Base-by-base conservation (phyloP, 306 rosid genomes). In the Cucumis melo region DNA sequence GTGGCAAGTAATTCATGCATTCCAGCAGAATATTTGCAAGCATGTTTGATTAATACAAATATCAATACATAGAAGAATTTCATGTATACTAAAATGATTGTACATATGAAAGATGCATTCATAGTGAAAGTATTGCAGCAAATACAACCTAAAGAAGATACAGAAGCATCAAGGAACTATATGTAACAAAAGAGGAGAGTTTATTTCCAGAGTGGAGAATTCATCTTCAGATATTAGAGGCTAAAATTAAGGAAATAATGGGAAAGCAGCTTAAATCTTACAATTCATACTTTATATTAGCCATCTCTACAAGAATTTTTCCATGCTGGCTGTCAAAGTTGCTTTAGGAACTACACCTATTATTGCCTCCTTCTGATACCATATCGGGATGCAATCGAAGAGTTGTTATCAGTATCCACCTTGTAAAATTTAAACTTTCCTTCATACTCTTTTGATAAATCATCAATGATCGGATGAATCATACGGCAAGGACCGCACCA, bases 401-500 rank as follows among this genome's bases (percentile, higher is more conserved):
- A 88, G 73, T 88, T 84, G 62, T 84, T 89, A 75, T 92, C 97
- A 20, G 96, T 92, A 59, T 92, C 90, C 10, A 94, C 84, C 78
- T 92, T 92, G 96, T 81, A 94, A 85, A 93, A 92, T 85, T 94
- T 94, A 12, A 90, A 87, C 87, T 86, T 94, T 60, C 90, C 98
- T 8, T 74, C 78, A 54, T 89, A 90, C 58, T 92, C 83, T 83
- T 82, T 86, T 19, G 98, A 89, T 73, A 94, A 82, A 38, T 87
- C 95, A 42, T 88, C 89, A 39, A 94, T 82, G 63, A 94, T 83
- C 0, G 99, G 99, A 81, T 90, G 97, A 76, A 92, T 90, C 96
- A 94, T 92, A 5, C 99, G 96, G 85, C 99, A 94, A 4, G 99
- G 99, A 41, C 99, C 99, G 10, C 99, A 94, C 99, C 99, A 94